These are phyloP conservation scores for Cenchrus americanus DNA, from an alignment of 176 grass and related monocot genomes.

Conservation along the genomic window DNA sequence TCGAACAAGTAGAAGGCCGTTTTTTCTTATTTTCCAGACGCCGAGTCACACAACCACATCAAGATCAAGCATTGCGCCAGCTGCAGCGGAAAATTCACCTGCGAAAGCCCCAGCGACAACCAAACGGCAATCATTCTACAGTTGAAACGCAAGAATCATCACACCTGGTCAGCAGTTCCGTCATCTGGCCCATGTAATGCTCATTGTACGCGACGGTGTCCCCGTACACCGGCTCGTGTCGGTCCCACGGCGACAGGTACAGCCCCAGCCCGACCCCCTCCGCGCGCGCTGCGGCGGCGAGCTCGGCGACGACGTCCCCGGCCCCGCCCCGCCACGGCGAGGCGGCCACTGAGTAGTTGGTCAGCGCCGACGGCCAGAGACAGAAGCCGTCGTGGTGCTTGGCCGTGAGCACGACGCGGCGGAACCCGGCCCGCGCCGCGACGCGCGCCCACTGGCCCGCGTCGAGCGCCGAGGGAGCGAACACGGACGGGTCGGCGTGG, in stretches of 20 bases:
- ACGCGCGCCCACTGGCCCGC: constrained; percentile 77
- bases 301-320: constrained; percentile 75
- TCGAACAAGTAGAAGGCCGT: background rate
- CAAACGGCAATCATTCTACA: background rate
- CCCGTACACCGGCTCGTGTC: constrained; percentile 81
- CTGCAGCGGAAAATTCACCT: background rate
- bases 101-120: constrained; percentile 17
- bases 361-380: constrained; percentile 93
- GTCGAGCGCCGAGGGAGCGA: constrained; percentile 70
- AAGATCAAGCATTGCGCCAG: constrained; percentile 16
- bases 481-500: constrained; percentile 70
- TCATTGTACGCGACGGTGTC: constrained; percentile 80
- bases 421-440: constrained; percentile 66
- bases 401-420: constrained; percentile 77
- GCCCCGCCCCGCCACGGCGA: constrained; percentile 67
- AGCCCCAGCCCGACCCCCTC: constrained; percentile 68
- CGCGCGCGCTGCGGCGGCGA: constrained; percentile 58
- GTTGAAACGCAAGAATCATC: constrained; percentile 13
- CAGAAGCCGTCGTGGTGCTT: constrained; percentile 99
- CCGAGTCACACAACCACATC: constrained; percentile 14
- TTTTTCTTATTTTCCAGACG: background rate
- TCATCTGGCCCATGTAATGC: constrained; percentile 88
- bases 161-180: constrained; percentile 81
- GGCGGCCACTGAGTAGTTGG: constrained; percentile 77
- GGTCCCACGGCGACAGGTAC: constrained; percentile 96